Evolutionary conservation across 1,284 basidiomycete species (phyloP).

Genomic region (Wallemia mellicola): DNA sequence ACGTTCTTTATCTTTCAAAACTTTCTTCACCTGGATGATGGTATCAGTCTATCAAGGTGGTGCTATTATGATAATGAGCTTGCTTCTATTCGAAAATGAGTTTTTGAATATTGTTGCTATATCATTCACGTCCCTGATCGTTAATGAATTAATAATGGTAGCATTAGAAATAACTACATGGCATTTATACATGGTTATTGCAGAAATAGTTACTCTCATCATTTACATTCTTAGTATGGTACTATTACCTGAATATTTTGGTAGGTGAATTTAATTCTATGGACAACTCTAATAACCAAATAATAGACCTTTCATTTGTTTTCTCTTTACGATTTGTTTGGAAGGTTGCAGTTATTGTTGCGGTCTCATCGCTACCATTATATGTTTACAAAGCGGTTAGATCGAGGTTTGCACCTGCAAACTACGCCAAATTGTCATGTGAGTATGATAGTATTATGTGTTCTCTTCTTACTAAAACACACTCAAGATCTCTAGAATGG

Average conservation of each 20-base stretch:
- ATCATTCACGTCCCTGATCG: conserved; percentile 78
- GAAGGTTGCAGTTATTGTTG: conserved; percentile 87
- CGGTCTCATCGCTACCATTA: conserved; percentile 59
- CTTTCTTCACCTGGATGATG: conserved; percentile 94
- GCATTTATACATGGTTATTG: conserved; percentile 88
- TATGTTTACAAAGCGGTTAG: conserved; percentile 70
- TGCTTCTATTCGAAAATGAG: conserved; percentile 86
- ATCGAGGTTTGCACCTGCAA: conserved; percentile 63
- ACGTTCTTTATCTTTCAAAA: conserved; percentile 72
- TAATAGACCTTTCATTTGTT: conserved; percentile 81
- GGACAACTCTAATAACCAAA: neutral
- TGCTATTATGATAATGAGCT: conserved; percentile 92
- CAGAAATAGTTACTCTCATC: conserved; percentile 60
- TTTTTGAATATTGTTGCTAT: conserved; percentile 96
- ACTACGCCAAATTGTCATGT: conserved; percentile 49
- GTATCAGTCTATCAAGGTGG: conserved; percentile 97
- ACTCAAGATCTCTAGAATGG: neutral
- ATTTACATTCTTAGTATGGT: conserved; percentile 77
- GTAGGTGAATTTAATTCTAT: conserved; percentile 22
- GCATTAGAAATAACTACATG: conserved; percentile 90
- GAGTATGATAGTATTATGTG: neutral
- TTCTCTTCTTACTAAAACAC: too few species aligned
- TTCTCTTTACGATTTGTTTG: conserved; percentile 61
- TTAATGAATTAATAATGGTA: conserved; percentile 98
- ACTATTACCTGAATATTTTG: conserved; percentile 88